These are phyloP conservation scores for Suillus plorans DNA, from an alignment of 768 basidiomycete genomes.

Conservation along the genomic window DNA sequence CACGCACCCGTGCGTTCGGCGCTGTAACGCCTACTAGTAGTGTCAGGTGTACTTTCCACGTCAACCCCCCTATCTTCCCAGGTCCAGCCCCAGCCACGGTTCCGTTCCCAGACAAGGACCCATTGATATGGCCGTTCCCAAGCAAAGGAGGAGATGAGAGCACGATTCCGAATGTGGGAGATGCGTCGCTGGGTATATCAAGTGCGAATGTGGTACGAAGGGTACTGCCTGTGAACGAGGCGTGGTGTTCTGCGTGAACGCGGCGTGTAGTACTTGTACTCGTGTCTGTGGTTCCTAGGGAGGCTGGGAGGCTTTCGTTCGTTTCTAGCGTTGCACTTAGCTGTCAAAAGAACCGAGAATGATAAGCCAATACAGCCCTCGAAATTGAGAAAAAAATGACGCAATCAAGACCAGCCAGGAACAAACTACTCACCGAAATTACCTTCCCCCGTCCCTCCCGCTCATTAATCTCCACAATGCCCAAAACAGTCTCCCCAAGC, in stretches of 20 bases:
- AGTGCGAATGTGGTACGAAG: conserved; percentile 83
- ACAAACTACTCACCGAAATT: conserved; percentile 60
- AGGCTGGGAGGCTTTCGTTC: conserved; percentile 76
- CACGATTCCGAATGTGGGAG: conserved; percentile 65
- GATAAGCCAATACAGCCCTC: neutral
- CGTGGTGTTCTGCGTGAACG: conserved; percentile 84
- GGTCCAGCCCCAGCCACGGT: conserved; percentile 4
- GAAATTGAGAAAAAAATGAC: neutral
- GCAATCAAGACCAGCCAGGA: neutral
- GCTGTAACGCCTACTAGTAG: conserved; percentile 77
- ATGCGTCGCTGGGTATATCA: conserved; percentile 90
- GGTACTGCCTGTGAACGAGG: conserved; percentile 70
- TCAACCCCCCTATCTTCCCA: conserved; percentile 62
- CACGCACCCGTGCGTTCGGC: conserved; percentile 42
- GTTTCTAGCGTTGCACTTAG: conserved; percentile 88
- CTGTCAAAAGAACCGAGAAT: conserved; percentile 35
- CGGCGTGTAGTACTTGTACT: conserved; percentile 50
- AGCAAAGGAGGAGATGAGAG: neutral
- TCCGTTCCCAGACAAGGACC: neutral
- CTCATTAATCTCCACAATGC: conserved; percentile 86
- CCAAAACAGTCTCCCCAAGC: conserved; percentile 88
- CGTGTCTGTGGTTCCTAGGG: conserved; percentile 26
- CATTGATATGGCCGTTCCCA: neutral
- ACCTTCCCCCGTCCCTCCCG: conserved; percentile 70
- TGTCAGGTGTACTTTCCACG: conserved; percentile 87